Percentiles rank a stretch among this genome's conserved stretches.
phyloP scores from a whole-genome alignment of 2,329 filamentous ascomycete genomes.

The Sporothrix euskadiensis region DNA sequence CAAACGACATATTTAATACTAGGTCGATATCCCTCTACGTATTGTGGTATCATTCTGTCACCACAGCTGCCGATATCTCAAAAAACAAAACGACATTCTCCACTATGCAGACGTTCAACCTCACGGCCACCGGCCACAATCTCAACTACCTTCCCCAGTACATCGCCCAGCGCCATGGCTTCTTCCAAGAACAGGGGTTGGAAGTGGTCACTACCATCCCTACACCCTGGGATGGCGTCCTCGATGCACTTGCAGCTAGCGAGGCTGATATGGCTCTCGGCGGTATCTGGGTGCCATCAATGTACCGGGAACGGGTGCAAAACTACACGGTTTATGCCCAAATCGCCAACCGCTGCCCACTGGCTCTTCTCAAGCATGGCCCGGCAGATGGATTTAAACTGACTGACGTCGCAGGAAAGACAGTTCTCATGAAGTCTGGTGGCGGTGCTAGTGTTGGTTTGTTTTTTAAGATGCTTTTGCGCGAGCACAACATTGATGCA shows the following conservation, averaged over 20 bases:
- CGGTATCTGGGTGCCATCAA: slow-evolving; percentile 30
- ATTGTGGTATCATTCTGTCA: no score
- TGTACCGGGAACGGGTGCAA: slow-evolving; percentile 27
- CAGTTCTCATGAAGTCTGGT: neutral
- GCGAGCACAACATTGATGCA: neutral
- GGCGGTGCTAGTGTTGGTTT: neutral
- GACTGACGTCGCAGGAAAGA: neutral
- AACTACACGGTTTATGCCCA: slow-evolving; percentile 30
- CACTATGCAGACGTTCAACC: slow-evolving; percentile 29
- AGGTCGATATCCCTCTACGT: no score
- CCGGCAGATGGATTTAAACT: neutral
- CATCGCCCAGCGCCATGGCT: slow-evolving; percentile 38
- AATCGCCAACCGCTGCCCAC: slow-evolving; percentile 27
- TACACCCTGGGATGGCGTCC: slow-evolving; percentile 37
- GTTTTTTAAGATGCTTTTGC: slow-evolving; percentile 4
- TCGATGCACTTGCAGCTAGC: slow-evolving; percentile 34
- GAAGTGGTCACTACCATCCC: slow-evolving; percentile 37
- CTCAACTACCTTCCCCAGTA: slow-evolving; percentile 40
- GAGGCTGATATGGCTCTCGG: slow-evolving; percentile 32
- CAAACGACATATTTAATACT: no score
- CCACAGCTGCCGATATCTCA: no score
- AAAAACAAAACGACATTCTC: neutral
- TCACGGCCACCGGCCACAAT: slow-evolving; percentile 37
- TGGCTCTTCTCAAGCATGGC: slow-evolving; percentile 25
- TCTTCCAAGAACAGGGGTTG: slow-evolving; percentile 38